Base-by-base conservation (phyloP, 805 yeast genomes). In the Barnettozyma pratensis region DNA sequence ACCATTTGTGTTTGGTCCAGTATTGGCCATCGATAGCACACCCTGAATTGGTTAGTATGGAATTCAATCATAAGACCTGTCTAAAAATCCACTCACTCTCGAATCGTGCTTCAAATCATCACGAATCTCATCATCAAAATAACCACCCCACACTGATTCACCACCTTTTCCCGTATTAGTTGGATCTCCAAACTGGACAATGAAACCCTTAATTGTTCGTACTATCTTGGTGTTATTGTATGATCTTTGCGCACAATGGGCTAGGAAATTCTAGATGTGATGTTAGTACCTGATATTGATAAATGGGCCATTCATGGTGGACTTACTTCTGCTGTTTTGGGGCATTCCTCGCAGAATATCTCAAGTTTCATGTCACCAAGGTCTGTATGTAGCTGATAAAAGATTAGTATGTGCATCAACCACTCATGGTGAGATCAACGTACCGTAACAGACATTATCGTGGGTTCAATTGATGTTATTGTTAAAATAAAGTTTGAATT, bases 131-230 rank as follows among this genome's bases (percentile, higher is more conserved):
- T 89, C 97, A 9, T 75, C 76, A 61, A 88, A 83, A 61, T 75
- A 80, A 50, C 84, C 90, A 37, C 92, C 92, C 66, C 85, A 86
- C 48, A 86, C 82, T 14, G 87, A 80, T 62, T 83, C 89, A 41
- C 94, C 94, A 37, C 94, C 94, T 27, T 89, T 83, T 10, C 89
- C 89, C 50, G 82, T 71, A 47, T 70, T 70, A 12, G 87, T 82
- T 63, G 90, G 91, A 67, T 88, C 92, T 45, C 96, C 96, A 51
- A 95, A 94, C 67, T 87, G 95, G 54, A 89, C 77, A 80, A 87
- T 80, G 66, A 86, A 87, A 42, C 77, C 76, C 43, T 79, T 75
- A 56, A 85, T 80, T 46, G 86, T 80, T 54, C 91, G 77, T 69
- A 85, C 90, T 73, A 88, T 83, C 35, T 72, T 66, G 6, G 89